Evolutionary conservation across 805 yeast species (phyloP).

Genomic region (Cyberlindnera petersonii): DNA sequence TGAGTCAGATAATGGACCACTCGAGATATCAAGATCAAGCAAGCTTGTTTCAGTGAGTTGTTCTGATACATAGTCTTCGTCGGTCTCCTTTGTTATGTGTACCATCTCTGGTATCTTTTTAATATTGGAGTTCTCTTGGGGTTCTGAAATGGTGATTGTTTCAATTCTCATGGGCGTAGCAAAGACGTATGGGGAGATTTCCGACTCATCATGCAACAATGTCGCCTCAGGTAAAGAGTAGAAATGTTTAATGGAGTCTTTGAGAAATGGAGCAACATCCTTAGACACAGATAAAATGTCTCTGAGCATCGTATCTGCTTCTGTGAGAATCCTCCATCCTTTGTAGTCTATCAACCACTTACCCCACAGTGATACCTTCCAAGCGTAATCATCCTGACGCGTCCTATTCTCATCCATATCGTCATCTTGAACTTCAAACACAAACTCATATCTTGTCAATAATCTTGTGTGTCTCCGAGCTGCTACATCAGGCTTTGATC

Average conservation of each 20-base stretch:
- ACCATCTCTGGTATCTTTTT: too few relatives aligned
- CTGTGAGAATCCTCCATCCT: neutral
- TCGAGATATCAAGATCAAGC: too few relatives aligned
- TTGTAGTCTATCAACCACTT: neutral
- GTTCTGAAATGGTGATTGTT: too few relatives aligned
- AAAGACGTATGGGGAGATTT: neutral
- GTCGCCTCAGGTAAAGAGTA: neutral
- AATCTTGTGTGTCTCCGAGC: neutral
- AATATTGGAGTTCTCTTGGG: too few relatives aligned
- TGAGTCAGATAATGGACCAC: too few relatives aligned
- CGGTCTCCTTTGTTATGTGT: too few relatives aligned
- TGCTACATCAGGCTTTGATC: neutral
- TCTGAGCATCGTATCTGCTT: constrained; percentile 10
- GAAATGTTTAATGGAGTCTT: constrained; percentile 3
- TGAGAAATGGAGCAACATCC: constrained; percentile 12
- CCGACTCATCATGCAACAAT: neutral
- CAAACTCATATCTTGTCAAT: neutral
- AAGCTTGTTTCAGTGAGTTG: too few relatives aligned
- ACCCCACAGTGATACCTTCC: too few relatives aligned
- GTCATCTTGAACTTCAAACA: neutral
- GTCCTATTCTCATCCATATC: too few relatives aligned
- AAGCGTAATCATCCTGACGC: too few relatives aligned
- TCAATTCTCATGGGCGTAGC: neutral
- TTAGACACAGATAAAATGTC: constrained; percentile 15
- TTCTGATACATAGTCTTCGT: too few relatives aligned